phyloP scores from a whole-genome alignment of 2,329 filamentous ascomycete genomes.

The Phialophora verrucosa region DNA sequence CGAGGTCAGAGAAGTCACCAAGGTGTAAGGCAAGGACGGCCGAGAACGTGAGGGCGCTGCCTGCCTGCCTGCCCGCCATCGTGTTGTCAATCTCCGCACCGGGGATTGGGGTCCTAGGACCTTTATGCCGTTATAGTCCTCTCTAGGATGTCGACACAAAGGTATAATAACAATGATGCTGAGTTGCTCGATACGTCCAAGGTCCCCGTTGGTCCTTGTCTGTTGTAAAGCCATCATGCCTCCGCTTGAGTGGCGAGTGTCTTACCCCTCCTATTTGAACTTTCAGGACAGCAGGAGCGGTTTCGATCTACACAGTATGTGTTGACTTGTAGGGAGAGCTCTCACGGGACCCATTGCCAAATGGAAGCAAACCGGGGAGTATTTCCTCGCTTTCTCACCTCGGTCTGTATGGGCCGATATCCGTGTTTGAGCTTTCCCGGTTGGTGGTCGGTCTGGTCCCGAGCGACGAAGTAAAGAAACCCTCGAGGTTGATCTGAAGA shows the following conservation, averaged over 20 bases:
- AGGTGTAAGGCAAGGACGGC: conserved; percentile 2
- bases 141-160: neutral
- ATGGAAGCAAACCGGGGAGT: too few species aligned
- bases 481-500: too few species aligned
- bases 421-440: too few species aligned
- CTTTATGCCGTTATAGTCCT: neutral
- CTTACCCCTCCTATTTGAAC: too few species aligned
- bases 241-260: neutral
- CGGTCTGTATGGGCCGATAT: too few species aligned
- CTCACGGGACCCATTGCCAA: too few species aligned
- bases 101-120: neutral
- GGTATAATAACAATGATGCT: neutral
- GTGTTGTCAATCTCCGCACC: neutral
- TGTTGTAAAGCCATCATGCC: neutral
- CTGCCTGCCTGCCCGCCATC: neutral
- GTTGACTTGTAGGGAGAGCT: too few species aligned
- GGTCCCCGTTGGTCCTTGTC: neutral
- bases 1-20: conserved; percentile 17
- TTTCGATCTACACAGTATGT: too few species aligned
- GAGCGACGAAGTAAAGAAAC: too few species aligned
- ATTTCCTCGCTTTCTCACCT: too few species aligned
- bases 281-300: too few species aligned
- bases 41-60: neutral
- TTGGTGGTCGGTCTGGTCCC: too few species aligned
- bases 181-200: neutral